Percentiles rank a stretch among this genome's conserved stretches.
Evolutionary conservation across 352 stramenopile genomes (phyloP).

Genomic region (Pythium grandisporangium): DNA sequence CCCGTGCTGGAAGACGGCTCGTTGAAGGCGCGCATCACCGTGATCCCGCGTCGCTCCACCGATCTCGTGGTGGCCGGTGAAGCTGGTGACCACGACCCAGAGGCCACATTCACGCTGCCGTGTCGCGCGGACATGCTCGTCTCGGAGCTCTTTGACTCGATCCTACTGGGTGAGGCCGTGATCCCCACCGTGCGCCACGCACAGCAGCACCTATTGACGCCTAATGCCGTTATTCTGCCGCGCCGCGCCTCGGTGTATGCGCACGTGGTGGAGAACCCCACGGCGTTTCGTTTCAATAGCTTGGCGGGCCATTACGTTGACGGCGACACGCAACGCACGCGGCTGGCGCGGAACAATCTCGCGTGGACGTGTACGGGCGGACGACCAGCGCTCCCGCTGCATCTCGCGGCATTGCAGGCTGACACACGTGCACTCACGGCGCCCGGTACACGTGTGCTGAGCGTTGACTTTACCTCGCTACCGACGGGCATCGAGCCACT

Average conservation of each 20-base stretch:
- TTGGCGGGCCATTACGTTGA: slow-evolving; percentile 23
- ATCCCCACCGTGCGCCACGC: slow-evolving; percentile 81
- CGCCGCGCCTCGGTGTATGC: slow-evolving; percentile 58
- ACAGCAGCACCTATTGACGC: slow-evolving; percentile 42
- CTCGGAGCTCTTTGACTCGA: slow-evolving; percentile 90
- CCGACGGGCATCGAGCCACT: slow-evolving; percentile 7
- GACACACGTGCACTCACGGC: slow-evolving; percentile 33
- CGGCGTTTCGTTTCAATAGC: slow-evolving; percentile 64
- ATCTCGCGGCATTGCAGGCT: slow-evolving; percentile 34
- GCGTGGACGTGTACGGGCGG: slow-evolving; percentile 55
- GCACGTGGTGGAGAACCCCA: slow-evolving; percentile 54
- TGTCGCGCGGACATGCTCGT: slow-evolving; percentile 85
- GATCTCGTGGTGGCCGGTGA: slow-evolving; percentile 36
- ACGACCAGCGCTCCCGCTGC: slow-evolving; percentile 53
- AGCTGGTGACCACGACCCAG: slow-evolving; percentile 19
- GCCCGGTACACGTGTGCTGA: slow-evolving; percentile 32
- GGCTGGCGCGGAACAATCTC: slow-evolving; percentile 38
- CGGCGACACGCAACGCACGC: slow-evolving; percentile 13
- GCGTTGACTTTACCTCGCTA: slow-evolving; percentile 55
- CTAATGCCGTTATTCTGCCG: slow-evolving; percentile 56
- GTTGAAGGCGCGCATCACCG: slow-evolving; percentile 74
- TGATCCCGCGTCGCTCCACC: slow-evolving; percentile 68
- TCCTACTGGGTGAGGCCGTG: slow-evolving; percentile 85
- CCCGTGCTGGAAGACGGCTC: too few relatives aligned
- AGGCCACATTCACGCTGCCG: too few relatives aligned